Conservation (phyloP, 177 flowering plant species). For the Tripterygium wilfordii region DNA sequence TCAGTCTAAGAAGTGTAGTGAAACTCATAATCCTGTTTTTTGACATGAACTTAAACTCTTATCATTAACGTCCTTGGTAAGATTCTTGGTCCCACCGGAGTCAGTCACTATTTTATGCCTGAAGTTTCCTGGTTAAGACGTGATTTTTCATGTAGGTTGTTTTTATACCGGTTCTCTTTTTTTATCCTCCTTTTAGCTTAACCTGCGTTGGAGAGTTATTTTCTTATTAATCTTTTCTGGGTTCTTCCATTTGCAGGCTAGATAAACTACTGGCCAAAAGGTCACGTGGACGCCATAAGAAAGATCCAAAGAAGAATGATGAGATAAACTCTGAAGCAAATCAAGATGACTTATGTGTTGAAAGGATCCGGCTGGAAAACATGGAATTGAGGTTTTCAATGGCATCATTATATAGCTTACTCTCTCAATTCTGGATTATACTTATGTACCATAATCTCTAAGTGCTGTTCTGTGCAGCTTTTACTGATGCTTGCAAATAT, state of each 20-base stretch:
- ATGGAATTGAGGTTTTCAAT: slow-evolving; percentile 64
- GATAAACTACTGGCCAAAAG: slow-evolving; percentile 38
- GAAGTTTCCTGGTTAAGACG: too few species aligned
- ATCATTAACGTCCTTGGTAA: too few species aligned
- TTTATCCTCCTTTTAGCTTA: neutral
- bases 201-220: slow-evolving; percentile 3
- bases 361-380: slow-evolving; percentile 76
- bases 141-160: too few species aligned
- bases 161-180: neutral
- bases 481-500: too few species aligned
- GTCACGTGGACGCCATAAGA: slow-evolving; percentile 22
- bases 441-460: too few species aligned
- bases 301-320: slow-evolving; percentile 65
- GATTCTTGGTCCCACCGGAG: too few species aligned
- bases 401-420: neutral
- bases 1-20: too few species aligned
- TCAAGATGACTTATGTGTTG: slow-evolving; percentile 54
- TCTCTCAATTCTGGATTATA: neutral
- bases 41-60: too few species aligned
- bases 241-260: slow-evolving; percentile 40
- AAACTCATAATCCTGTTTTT: too few species aligned
- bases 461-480: too few species aligned
- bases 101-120: too few species aligned
- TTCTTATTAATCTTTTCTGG: slow-evolving; percentile 1
- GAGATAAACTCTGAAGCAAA: slow-evolving; percentile 39